These are phyloP conservation scores for Fusarium fujikuroi DNA, from an alignment of 2,329 filamentous ascomycete species.

Conservation along the genomic window DNA sequence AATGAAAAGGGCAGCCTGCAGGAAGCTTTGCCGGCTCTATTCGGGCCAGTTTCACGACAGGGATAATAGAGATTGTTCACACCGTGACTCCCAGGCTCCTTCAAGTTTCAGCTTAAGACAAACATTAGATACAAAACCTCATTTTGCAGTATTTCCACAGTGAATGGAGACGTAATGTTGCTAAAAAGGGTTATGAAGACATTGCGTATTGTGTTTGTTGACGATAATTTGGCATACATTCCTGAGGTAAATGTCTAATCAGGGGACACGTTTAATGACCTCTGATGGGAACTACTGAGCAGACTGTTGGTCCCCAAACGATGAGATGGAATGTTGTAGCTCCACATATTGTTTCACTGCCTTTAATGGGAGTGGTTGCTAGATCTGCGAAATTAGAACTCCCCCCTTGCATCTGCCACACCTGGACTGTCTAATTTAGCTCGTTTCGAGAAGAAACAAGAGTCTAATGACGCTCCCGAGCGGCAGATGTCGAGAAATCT, in stretches of 20 bases:
- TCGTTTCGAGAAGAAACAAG: neutral
- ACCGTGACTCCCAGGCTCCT: neutral
- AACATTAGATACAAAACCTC: neutral
- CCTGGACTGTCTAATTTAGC: neutral
- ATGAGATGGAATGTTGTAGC: neutral
- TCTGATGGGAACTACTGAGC: neutral
- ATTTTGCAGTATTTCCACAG: neutral
- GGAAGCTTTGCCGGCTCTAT: neutral
- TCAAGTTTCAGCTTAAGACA: neutral
- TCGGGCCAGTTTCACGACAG: neutral
- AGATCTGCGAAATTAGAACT: neutral
- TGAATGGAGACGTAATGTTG: neutral
- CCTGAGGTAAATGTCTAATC: fast-evolving
- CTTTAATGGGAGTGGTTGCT: neutral
- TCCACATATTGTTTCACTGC: neutral
- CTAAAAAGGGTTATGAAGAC: neutral
- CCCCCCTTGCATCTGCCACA: neutral
- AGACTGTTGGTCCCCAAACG: neutral
- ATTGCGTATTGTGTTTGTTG: neutral
- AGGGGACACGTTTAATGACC: too few relatives aligned
- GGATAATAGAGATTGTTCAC: neutral
- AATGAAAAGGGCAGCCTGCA: neutral
- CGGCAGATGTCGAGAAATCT: neutral
- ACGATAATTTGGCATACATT: neutral
- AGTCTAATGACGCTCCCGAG: neutral